These are phyloP conservation scores for Penicillium manginii DNA, from an alignment of 495 filamentous ascomycete species.

Conservation along the genomic window DNA sequence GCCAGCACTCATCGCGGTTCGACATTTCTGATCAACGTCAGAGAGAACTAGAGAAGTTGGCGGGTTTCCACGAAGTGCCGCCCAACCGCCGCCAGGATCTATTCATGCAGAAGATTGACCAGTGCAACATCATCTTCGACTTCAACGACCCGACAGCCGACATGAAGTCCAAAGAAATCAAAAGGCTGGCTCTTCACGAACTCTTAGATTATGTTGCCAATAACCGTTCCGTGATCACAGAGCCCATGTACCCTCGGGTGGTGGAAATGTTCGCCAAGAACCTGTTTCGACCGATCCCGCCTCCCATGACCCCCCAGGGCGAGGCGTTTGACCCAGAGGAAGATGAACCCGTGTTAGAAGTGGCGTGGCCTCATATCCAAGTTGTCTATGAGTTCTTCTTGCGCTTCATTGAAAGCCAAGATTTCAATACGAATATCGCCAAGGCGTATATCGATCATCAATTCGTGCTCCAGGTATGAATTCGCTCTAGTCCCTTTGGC, in stretches of 20 bases:
- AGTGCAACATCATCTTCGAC: conserved; percentile 99
- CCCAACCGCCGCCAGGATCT: conserved; percentile 94
- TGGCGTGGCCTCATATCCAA: conserved; percentile 99
- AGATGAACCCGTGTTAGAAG: conserved; percentile 96
- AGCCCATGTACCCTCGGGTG: conserved; percentile 97
- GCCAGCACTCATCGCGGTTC: conserved; percentile 96
- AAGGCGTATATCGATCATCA: conserved; percentile 98
- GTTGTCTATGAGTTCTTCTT: conserved; percentile 99
- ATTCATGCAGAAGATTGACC: conserved; percentile 99
- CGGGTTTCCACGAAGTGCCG: conserved; percentile 98
- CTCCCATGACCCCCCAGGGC: conserved; percentile 94
- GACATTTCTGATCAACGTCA: conserved; percentile 92
- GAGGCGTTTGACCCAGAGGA: conserved; percentile 99
- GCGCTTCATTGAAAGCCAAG: conserved; percentile 97
- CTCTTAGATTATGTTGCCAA: conserved; percentile 98
- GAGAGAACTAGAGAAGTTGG: conserved; percentile 93
- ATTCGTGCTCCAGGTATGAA: conserved; percentile 84
- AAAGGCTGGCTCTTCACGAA: conserved; percentile 94
- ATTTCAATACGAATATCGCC: conserved; percentile 99
- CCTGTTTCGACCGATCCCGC: conserved; percentile 94
- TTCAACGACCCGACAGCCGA: conserved; percentile 98
- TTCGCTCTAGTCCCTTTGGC: neutral
- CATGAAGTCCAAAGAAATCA: conserved; percentile 99
- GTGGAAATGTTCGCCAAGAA: conserved; percentile 99
- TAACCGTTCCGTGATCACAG: conserved; percentile 96